Base-by-base conservation (phyloP, 176 grass and related monocot species). In the Carex pumila region DNA sequence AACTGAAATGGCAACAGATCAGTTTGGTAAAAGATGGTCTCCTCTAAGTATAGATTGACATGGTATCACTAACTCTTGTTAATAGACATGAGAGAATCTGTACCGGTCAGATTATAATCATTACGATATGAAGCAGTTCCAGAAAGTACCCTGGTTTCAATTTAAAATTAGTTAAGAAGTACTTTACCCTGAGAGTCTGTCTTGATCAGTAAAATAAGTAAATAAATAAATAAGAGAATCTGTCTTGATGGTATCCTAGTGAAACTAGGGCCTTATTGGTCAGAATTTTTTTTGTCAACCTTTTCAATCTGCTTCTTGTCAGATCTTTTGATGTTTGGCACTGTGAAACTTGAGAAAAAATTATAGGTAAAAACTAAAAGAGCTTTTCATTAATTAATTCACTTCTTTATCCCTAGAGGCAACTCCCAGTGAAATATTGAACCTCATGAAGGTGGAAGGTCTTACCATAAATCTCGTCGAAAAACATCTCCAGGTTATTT, bases 401-500 rank as follows among this genome's bases (percentile, higher is more conserved):
- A 61, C 54, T 61, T 61, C 0, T 64, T 32, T 47, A 43, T 83
- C 37, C 74, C 39, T 41, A 88, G 86, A 84, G 50, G 81, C 80
- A 19, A 88, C 80, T 79, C 58, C 86, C 43, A 84, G 65, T 25
- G 61, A 37, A 29, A 69, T 88, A 61, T 83, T 88, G 81, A 77
- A 73, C 19, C 79, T 84, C 19, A 88, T 88, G 86, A 63, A 73
- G n/a, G 61, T 77, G 29, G 76, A 80, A 77, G 79, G 79, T 75
- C 71, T 87, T 52, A 77, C 86, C 43, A 15, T 84, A 73, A 61
- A 88, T 45, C 67, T 79, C 30, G 65, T 84, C 19, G 75, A 84
- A 45, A 88, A 60, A 47, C 86, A 86, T 71, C 85, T 86, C 68
- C 85, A 86, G 85, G 85, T 86, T 10, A 70, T n/a, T 43, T 70